Base-by-base conservation (phyloP, 257 asterid genomes). In the Salvia rosmarinus region DNA sequence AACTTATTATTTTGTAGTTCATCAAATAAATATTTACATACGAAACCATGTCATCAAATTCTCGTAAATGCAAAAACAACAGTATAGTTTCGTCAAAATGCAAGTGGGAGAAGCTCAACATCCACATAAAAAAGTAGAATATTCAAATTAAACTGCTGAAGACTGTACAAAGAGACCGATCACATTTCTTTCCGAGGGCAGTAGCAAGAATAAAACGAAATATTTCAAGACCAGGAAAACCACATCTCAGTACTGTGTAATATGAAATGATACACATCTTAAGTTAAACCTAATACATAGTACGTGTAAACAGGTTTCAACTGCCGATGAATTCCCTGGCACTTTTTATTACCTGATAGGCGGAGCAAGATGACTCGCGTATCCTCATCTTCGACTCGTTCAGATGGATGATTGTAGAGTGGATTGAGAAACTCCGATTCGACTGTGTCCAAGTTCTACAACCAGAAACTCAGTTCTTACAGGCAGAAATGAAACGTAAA, bases 401-500 rank as follows among this genome's bases (percentile, higher is more conserved):
- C 75, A 77, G 67, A 77, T 74, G 50, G 81, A 73, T 20, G 84
- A 78, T 21, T 49, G 77, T 14, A 75, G 42, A 64, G 79, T 58
- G 14, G 79, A 57, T 19, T 61, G 35, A 11, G 70, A 69, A 59
- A 73, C 84, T 63, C 74, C 75, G 19, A 32, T 28, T 67, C 64
- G 68, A 59, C 44, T 39, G 43, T 69, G 49, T 34, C 76, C 76
- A 72, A 57, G 39, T 59, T 66, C 92, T 86, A 88, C 80, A 72
- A 64, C 68, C 71, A 68, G 73, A 73, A 64, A 46, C 39, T 0
- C 20, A 20, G 51, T 4, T 56, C 57, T 57, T 55, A 50, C 39
- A 68, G 58, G 61, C 68, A 20, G 14, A 32, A 10, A 39, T 51
- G 46, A 19, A 5, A 34, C 21, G 3, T 19, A 9, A 21, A 62